A percentile compares a stretch with the other conserved stretches of the same genome.
Evolutionary conservation across 1,139 yeast genomes (phyloP).

Genomic region (Blastobotrys elegans): DNA sequence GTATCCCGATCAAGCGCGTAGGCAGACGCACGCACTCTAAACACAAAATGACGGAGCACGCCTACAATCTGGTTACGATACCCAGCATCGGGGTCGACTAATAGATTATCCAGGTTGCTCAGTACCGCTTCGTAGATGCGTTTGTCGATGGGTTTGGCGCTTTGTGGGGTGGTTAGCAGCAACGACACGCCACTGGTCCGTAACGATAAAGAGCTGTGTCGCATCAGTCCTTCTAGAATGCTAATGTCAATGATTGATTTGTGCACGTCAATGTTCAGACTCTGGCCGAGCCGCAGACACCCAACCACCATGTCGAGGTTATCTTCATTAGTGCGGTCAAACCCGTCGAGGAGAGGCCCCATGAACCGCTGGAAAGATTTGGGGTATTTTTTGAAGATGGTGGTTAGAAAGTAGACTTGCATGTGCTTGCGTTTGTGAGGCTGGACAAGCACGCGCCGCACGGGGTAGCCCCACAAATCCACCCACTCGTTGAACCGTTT

Average conservation of each 20-base stretch:
- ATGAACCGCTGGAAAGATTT: slow-evolving; percentile 41
- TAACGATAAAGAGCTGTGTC: slow-evolving; percentile 42
- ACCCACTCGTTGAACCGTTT: slow-evolving; percentile 46
- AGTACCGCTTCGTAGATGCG: slow-evolving; percentile 43
- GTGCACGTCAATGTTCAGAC: slow-evolving; percentile 43
- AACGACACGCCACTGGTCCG: slow-evolving; percentile 59
- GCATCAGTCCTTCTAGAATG: slow-evolving; percentile 39
- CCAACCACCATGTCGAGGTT: slow-evolving; percentile 47
- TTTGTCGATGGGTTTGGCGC: slow-evolving; percentile 50
- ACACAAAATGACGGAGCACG: slow-evolving; percentile 52
- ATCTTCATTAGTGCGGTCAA: slow-evolving; percentile 24
- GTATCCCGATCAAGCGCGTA: slow-evolving; percentile 40
- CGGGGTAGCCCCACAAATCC: slow-evolving; percentile 45
- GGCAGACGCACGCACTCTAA: slow-evolving; percentile 62
- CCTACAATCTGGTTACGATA: slow-evolving; percentile 61
- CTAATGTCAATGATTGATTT: slow-evolving; percentile 37
- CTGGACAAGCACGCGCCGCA: slow-evolving; percentile 37
- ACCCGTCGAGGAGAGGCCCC: slow-evolving; percentile 17
- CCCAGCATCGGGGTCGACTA: slow-evolving; percentile 62
- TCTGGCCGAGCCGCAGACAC: slow-evolving; percentile 61
- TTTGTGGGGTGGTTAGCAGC: slow-evolving; percentile 56
- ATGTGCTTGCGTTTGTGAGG: slow-evolving; percentile 44
- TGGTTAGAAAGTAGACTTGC: slow-evolving; percentile 58
- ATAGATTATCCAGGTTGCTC: slow-evolving; percentile 43
- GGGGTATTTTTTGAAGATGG: slow-evolving; percentile 50